Base-by-base conservation (phyloP, 2,329 filamentous ascomycete species). In the Venturia effusa region DNA sequence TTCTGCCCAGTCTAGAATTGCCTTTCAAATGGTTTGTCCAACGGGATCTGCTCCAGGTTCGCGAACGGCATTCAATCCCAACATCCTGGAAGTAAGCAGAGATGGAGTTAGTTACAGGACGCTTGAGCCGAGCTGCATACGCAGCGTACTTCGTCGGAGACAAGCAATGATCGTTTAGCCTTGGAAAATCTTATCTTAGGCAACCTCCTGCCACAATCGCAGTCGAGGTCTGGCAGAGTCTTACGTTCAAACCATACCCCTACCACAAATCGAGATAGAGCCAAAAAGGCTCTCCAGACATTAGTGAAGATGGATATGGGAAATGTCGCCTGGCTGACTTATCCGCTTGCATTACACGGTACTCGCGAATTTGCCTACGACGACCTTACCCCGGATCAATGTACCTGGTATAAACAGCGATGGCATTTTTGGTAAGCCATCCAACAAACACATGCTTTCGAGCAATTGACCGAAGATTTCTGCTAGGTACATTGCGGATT, bases 401-500 rank as follows among this genome's bases (percentile, higher is more conserved):
- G 80, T 67, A 74, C 72, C 15, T 82, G 75, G 66, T 77, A 80
- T 61, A 70, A 65, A 27, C 70, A 74, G n/a, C 74, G 76, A 67
- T 83, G 80, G 80, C 69, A 77, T 55, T 80, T 78, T 67, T 81
- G 79, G 80, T 79, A 71, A 61, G 72, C 69, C 66, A 41, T n/a
- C 11, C 6, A 15, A 34, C 30, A 57, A 32, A 59, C 13, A 66
- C 22, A 15, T 24, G 3, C 2, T 27, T 6, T 27, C 4, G 45
- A 51, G 8, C 41, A 27, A 22, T 43, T 7, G 43, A 55, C 37
- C 19, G n/a, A 63, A 32, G 27, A 30, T 34, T 32, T 57, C 30
- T 41, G 27, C 6, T 62, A 82, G 80, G 80, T 83, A 83, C 66
- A 71, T 81, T 64, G 79, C 82, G 27, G 83, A 85, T 67, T 77